Evolutionary conservation across 179 eudicot genomes (phyloP).

Genomic region (Beta lomatogona): DNA sequence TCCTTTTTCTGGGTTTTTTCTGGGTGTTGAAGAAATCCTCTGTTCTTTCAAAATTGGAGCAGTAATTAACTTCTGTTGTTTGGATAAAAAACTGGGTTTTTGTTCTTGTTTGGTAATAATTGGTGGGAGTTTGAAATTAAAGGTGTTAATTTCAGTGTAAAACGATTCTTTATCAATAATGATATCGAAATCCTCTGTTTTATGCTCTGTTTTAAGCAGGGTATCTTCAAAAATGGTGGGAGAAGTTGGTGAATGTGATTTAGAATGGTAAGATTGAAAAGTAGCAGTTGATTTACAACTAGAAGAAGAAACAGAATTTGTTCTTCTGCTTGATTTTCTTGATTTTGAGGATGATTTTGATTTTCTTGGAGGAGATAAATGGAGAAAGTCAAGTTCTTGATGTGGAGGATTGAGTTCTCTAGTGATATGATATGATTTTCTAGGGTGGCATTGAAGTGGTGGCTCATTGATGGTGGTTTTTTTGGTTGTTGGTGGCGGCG

Average conservation of each 20-base stretch:
- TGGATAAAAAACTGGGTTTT: background rate
- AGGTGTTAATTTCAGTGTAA: background rate
- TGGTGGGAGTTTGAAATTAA: constrained; percentile 46
- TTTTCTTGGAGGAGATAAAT: constrained; percentile 24
- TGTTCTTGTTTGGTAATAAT: constrained; percentile 42
- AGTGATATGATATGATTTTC: constrained; percentile 58
- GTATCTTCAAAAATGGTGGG: constrained; percentile 32
- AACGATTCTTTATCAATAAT: constrained; percentile 18
- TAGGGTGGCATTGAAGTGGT: constrained; percentile 14
- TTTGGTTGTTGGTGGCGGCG: constrained; percentile 20
- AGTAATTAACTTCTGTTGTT: constrained; percentile 3
- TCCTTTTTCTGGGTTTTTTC: constrained; percentile 36
- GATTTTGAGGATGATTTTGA: constrained; percentile 27
- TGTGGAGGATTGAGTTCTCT: constrained; percentile 43
- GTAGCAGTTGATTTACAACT: constrained; percentile 22
- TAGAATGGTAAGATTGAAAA: constrained; percentile 9
- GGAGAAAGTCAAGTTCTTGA: constrained; percentile 14
- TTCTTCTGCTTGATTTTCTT: constrained; percentile 36
- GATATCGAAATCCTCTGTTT: constrained; percentile 28
- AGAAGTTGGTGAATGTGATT: constrained; percentile 24
- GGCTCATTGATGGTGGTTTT: background rate
- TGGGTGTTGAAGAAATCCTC: constrained; percentile 18
- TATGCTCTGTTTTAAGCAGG: constrained; percentile 12
- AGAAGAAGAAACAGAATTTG: constrained; percentile 30
- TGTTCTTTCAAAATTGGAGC: constrained; percentile 26